These are phyloP conservation scores for Schoenoplectus triqueter DNA, from an alignment of 202 grass and related monocot genomes.

Conservation along the genomic window DNA sequence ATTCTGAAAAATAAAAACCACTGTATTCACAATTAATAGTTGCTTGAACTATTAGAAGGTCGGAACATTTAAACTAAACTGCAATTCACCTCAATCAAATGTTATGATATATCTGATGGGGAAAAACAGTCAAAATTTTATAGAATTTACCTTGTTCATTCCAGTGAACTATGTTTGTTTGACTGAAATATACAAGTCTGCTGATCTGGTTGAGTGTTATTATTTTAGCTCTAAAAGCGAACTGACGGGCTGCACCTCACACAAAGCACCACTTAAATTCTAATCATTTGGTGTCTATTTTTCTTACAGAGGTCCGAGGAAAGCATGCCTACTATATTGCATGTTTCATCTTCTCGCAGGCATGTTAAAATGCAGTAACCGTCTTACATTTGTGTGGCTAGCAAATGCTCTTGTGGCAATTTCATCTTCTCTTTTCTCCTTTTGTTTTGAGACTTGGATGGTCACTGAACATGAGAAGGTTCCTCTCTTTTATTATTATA, in stretches of 20 bases:
- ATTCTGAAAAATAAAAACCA: neutral
- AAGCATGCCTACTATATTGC: slow-evolving; percentile 70
- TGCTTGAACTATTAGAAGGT: neutral
- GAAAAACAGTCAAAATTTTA: neutral
- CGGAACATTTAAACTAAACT: neutral
- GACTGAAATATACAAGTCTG: neutral
- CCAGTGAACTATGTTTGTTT: neutral
- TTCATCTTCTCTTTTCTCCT: slow-evolving; percentile 79
- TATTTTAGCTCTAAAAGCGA: slow-evolving; percentile 8
- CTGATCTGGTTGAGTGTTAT: neutral
- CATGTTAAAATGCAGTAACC: slow-evolving; percentile 58
- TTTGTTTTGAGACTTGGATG: slow-evolving; percentile 89
- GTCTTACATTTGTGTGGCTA: slow-evolving; percentile 65
- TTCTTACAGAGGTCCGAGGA: slow-evolving; percentile 61
- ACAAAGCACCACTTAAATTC: neutral
- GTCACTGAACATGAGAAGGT: slow-evolving; percentile 91
- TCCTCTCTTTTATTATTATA: slow-evolving; percentile 34
- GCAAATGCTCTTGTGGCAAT: slow-evolving; percentile 64
- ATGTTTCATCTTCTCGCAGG: slow-evolving; percentile 69
- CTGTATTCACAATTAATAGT: neutral
- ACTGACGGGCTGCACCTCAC: neutral
- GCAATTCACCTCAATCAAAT: neutral
- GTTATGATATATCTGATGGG: neutral
- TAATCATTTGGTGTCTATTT: slow-evolving; percentile 15
- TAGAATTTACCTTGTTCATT: neutral